Evolutionary conservation across 2,329 filamentous ascomycete genomes (phyloP).

Genomic region (Zasmidium cellare): DNA sequence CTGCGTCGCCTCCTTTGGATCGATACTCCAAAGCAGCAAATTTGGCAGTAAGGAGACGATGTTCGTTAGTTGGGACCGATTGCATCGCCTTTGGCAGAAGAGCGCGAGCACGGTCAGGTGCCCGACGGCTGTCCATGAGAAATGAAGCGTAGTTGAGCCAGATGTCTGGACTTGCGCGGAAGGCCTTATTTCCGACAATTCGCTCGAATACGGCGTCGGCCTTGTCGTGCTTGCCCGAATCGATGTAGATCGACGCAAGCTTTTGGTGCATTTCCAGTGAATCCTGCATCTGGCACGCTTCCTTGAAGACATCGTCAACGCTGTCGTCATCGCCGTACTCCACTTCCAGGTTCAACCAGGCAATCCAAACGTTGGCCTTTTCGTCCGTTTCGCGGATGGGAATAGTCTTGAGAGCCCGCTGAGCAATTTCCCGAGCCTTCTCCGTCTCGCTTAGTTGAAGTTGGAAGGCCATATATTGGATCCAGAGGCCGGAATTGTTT

Average conservation of each 20-base stretch:
- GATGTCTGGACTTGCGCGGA: slow-evolving; percentile 73
- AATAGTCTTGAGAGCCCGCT: slow-evolving; percentile 88
- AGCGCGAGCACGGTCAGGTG: slow-evolving; percentile 72
- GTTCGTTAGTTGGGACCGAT: slow-evolving; percentile 69
- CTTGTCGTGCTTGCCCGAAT: slow-evolving; percentile 81
- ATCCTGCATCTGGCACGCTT: slow-evolving; percentile 92
- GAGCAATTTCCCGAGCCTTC: slow-evolving; percentile 84
- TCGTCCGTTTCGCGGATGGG: slow-evolving; percentile 87
- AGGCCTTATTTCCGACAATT: slow-evolving; percentile 80
- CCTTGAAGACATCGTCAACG: slow-evolving; percentile 83
- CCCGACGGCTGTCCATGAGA: slow-evolving; percentile 71
- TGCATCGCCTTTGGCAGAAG: slow-evolving; percentile 83
- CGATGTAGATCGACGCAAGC: slow-evolving; percentile 91
- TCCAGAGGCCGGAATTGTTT: slow-evolving; percentile 91
- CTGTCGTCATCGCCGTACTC: slow-evolving; percentile 76
- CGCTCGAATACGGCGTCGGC: slow-evolving; percentile 84
- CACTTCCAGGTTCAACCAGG: slow-evolving; percentile 90
- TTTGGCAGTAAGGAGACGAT: slow-evolving; percentile 76
- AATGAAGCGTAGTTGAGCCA: slow-evolving; percentile 97
- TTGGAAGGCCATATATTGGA: slow-evolving; percentile 98
- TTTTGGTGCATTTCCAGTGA: slow-evolving; percentile 85
- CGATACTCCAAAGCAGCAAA: slow-evolving; percentile 93
- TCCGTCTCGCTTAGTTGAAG: slow-evolving; percentile 85
- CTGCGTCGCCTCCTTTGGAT: slow-evolving; percentile 76
- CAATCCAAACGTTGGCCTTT: slow-evolving; percentile 94